Evolutionary conservation across 306 rosid genomes (phyloP).

Genomic region (Vicia sativa): DNA sequence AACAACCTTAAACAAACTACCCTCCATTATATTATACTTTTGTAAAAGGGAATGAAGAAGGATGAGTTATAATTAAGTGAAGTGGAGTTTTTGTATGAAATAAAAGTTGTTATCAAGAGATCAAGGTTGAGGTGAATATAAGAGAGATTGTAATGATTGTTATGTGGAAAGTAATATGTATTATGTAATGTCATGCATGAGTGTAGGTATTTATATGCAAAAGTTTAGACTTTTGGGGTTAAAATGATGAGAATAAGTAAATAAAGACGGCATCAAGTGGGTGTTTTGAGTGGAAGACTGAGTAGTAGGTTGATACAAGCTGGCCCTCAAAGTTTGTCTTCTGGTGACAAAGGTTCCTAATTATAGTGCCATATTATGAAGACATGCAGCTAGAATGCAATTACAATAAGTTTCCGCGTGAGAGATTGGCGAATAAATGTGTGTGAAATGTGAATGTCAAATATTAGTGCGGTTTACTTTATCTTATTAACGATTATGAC

Average conservation of each 20-base stretch:
- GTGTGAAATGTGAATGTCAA: background rate
- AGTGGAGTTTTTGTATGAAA: no score
- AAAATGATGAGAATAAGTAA: background rate
- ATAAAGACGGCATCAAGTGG: conserved; percentile 5
- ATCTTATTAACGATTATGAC: background rate
- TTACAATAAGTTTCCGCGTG: background rate
- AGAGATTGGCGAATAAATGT: background rate
- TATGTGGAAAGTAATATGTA: background rate
- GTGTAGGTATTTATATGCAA: background rate
- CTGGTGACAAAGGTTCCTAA: background rate
- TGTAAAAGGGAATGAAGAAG: background rate
- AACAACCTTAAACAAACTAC: background rate
- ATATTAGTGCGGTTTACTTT: background rate
- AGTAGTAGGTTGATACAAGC: background rate
- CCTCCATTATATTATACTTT: conserved; percentile 1
- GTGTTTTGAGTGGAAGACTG: background rate
- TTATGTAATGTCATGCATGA: background rate
- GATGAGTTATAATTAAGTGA: no score
- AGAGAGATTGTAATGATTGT: background rate
- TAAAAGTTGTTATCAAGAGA: background rate
- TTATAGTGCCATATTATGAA: background rate
- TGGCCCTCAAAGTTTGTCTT: conserved; percentile 8
- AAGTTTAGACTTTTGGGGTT: background rate
- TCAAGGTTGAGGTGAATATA: background rate
- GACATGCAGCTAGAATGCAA: background rate